phyloP scores from a whole-genome alignment of 306 rosid species.

The Echinosophora koreensis region DNA sequence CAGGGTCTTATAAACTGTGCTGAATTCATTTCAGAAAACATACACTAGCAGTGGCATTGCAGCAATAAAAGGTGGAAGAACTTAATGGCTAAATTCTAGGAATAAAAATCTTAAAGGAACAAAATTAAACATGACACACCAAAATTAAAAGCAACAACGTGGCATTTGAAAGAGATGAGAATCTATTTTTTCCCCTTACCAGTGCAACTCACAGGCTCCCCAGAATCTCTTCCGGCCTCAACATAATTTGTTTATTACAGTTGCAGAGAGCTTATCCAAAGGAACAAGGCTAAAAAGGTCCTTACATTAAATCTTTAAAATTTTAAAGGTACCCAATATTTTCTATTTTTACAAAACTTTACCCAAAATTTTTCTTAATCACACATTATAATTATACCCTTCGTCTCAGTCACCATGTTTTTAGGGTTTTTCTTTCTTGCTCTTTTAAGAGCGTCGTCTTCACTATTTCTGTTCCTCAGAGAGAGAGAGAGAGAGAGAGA shows the following conservation, averaged over 20 bases:
- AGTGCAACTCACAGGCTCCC: constrained; percentile 14
- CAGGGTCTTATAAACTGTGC: no score
- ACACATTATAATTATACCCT: neutral
- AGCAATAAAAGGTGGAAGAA: constrained; percentile 9
- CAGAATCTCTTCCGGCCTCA: constrained; percentile 27
- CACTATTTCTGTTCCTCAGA: neutral
- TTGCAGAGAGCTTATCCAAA: constrained; percentile 41
- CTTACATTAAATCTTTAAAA: neutral
- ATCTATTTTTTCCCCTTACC: constrained; percentile 14
- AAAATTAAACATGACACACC: neutral
- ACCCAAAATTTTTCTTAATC: constrained; percentile 25
- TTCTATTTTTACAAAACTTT: neutral
- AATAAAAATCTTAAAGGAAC: neutral
- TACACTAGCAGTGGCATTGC: neutral
- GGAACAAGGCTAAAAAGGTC: constrained; percentile 42
- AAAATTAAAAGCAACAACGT: neutral
- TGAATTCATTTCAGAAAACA: neutral
- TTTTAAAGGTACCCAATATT: neutral
- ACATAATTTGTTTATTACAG: neutral
- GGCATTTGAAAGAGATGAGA: neutral
- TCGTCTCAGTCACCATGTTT: neutral
- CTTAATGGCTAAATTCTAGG: constrained; percentile 4
- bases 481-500: constrained; percentile 11
- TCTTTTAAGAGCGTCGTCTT: constrained; percentile 40
- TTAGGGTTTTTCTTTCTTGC: constrained; percentile 57